Base-by-base conservation (phyloP, 2,329 filamentous ascomycete species). In the Fusarium sublunatum region DNA sequence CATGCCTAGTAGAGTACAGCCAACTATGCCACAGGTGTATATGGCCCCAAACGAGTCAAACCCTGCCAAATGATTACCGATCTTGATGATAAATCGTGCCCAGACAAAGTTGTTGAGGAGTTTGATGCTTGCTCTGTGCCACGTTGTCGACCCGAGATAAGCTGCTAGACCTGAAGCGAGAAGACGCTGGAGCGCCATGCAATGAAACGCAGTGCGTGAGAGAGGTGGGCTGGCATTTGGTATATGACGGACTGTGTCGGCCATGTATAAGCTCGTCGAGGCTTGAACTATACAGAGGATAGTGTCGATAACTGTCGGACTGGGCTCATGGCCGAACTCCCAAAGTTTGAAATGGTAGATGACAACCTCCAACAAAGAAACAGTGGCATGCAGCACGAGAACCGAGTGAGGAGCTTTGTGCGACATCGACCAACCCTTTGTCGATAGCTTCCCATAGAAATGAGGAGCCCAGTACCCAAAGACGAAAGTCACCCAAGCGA, bases 41-140 rank as follows among this genome's bases (percentile, higher is more conserved):
- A 25, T n/a, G 19, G 15, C 6, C 22, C 24, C 9, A 10, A n/a
- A 7, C 8, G 7, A 8, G 36, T 41, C 24, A 11, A 41, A 15
- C 10, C 46, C 46, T 3, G 46, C 36, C 2, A 41, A 9, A 15
- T 31, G 19, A n/a, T 34, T 35, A 5, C 5, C 1, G 6, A 13
- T 22, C 36, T 4, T 2, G 8, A 35, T 31, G 2, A 51, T 3
- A 6, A 43, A 13, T 11, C 47, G 38, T 10, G 36, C 38, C 47
- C 47, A 51, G n/a, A 51, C 7, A 8, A 51, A 51, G n/a, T 12
- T 43, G 8, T 26, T 13, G 31, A 51, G 38, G 12, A 43, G 15
- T 25, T 51, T 51, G 28, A 51, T n/a, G 31, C 39, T 51, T 28
- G 47, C 47, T 10, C 31, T 28, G 31, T 51, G 31, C 47, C 47